Percentiles rank a stretch among this genome's conserved stretches.
Conservation (phyloP, 495 filamentous ascomycete genomes). For the Clavariopsis aquatica region DNA sequence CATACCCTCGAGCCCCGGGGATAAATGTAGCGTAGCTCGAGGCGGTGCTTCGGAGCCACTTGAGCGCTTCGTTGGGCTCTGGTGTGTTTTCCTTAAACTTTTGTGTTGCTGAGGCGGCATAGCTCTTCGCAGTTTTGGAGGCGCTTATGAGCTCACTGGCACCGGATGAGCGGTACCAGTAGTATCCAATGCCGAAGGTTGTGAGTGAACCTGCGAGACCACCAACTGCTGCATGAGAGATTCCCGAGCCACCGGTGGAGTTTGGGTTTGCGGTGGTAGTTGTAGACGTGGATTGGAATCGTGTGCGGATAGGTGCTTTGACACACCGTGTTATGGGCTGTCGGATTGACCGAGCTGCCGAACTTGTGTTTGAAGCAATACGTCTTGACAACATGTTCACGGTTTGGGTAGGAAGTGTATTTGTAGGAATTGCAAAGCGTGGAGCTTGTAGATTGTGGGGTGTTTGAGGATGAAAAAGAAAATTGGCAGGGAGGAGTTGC, state of each 20-base stretch:
- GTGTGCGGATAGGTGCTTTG: slow-evolving; percentile 18
- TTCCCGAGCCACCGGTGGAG: slow-evolving; percentile 2
- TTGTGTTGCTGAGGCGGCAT: slow-evolving; percentile 51
- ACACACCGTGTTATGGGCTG: slow-evolving; percentile 11
- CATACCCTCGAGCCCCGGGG: slow-evolving; percentile 62
- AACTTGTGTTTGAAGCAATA: slow-evolving; percentile 26
- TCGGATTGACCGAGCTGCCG: slow-evolving; percentile 17
- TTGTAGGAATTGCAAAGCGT: neutral
- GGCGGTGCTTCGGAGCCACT: slow-evolving; percentile 58
- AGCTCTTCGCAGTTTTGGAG: slow-evolving; percentile 53
- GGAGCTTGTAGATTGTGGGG: too few relatives aligned
- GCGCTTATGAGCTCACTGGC: slow-evolving; percentile 55
- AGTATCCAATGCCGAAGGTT: slow-evolving; percentile 54
- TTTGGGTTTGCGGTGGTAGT: slow-evolving; percentile 28
- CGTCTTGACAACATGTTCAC: slow-evolving; percentile 23
- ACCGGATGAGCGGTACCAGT: slow-evolving; percentile 61
- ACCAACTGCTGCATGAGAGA: slow-evolving; percentile 43
- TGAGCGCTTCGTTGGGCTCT: slow-evolving; percentile 58
- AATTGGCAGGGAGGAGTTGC: neutral
- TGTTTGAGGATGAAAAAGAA: too few relatives aligned
- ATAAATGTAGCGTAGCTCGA: slow-evolving; percentile 65
- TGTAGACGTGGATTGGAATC: slow-evolving; percentile 14
- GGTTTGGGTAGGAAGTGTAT: neutral
- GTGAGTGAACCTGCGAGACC: slow-evolving; percentile 55
- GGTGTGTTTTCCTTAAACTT: slow-evolving; percentile 57